Evolutionary conservation across 441 rosid species (phyloP).

Genomic region (Euphorbia neoarborescens): DNA sequence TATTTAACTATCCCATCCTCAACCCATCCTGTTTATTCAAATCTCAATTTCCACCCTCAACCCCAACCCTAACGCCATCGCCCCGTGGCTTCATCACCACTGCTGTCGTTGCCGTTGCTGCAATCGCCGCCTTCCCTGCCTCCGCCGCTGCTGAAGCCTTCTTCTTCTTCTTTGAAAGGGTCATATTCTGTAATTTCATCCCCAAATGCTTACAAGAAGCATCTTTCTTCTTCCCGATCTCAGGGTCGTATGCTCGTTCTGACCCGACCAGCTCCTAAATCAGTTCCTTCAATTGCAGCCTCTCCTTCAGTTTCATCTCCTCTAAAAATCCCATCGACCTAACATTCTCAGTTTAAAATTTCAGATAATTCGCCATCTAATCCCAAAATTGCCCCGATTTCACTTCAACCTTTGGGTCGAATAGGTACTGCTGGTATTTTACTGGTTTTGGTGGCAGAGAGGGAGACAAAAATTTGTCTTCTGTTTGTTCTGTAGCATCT

Average conservation of each 20-base stretch:
- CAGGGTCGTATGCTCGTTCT: conserved; percentile 86
- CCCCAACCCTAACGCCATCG: no score
- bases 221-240: conserved; percentile 26
- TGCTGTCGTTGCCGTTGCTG: no score
- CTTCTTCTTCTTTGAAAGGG: conserved; percentile 17
- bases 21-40: no score
- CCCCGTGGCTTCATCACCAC: no score
- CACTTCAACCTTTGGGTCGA: conserved; percentile 57
- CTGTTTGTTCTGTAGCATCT: conserved; percentile 85
- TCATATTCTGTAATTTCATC: conserved; percentile 33
- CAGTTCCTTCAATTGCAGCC: conserved; percentile 21
- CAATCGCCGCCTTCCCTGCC: no score
- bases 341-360: not conserved
- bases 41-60: no score
- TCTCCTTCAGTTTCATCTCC: conserved; percentile 17
- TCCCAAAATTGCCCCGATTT: conserved; percentile 40
- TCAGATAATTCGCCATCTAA: conserved; percentile 27
- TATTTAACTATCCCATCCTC: no score
- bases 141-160: no score
- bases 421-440: conserved; percentile 33
- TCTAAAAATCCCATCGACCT: conserved; percentile 10
- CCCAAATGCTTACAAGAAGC: conserved; percentile 22
- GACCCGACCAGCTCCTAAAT: conserved; percentile 51
- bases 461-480: conserved; percentile 27
- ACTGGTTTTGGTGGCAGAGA: conserved; percentile 27